Conservation (phyloP, 1,284 basidiomycete species). For the Trichosporon sp. region DNA sequence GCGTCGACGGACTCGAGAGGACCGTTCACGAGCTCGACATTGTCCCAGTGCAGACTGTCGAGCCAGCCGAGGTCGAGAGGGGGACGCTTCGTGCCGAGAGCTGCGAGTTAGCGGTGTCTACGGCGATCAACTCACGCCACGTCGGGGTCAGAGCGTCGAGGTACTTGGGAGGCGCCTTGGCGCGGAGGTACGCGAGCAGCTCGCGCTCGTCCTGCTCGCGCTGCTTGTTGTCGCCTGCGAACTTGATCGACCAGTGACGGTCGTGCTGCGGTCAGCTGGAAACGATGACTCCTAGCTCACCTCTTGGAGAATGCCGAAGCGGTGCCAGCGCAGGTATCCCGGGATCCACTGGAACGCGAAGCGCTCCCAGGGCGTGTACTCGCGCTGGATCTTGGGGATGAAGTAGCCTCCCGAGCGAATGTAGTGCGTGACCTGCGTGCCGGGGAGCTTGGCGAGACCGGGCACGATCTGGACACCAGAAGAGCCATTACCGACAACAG, state of each 20-base stretch:
- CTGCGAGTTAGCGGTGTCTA: not conserved
- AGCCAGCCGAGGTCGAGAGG: constrained; percentile 20
- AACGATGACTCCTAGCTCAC: not conserved
- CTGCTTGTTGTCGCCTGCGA: not conserved
- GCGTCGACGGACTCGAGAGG: not conserved
- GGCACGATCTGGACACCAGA: constrained; percentile 23
- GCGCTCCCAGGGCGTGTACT: not conserved
- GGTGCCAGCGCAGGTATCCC: constrained; percentile 12
- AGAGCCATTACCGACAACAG: constrained; percentile 23
- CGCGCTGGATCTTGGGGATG: constrained; percentile 17
- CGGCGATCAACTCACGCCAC: not conserved
- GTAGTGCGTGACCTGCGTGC: constrained; percentile 18
- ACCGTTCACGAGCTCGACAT: constrained; percentile 17
- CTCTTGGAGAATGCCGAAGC: constrained; percentile 9
- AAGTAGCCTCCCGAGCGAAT: constrained; percentile 20
- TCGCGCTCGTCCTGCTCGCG: constrained; percentile 18
- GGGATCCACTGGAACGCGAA: constrained; percentile 20
- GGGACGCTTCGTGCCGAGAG: constrained; percentile 18
- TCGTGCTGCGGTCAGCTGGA: constrained; percentile 11
- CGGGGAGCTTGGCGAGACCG: constrained; percentile 5
- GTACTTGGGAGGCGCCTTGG: constrained; percentile 20
- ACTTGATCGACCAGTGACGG: constrained; percentile 15
- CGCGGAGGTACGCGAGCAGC: constrained; percentile 12
- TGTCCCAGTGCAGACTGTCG: constrained; percentile 14
- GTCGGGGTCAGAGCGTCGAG: constrained; percentile 19